Evolutionary conservation across 2,329 filamentous ascomycete genomes (phyloP).

Genomic region (Penicillium polonicum): DNA sequence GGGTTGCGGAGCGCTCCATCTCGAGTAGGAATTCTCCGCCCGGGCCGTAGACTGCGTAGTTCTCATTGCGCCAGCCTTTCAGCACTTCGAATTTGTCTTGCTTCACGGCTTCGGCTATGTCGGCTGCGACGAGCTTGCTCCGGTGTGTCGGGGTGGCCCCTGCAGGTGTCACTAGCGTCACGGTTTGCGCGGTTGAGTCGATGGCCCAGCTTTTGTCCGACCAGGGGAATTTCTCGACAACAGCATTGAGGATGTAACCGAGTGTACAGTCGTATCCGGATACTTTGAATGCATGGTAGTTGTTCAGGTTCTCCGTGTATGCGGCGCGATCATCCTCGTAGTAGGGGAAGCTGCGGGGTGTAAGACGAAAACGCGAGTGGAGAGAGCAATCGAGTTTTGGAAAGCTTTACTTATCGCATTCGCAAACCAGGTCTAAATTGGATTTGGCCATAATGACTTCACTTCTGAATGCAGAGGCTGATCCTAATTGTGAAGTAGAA

Average conservation of each 20-base stretch:
- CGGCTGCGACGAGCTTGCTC: conserved; percentile 55
- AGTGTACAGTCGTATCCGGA: conserved; percentile 62
- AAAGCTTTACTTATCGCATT: conserved; percentile 53
- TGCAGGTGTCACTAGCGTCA: conserved; percentile 59
- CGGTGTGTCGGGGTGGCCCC: conserved; percentile 62
- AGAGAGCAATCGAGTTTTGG: not conserved
- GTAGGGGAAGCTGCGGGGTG: conserved; percentile 69
- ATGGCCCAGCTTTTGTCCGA: conserved; percentile 60
- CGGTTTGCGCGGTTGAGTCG: conserved; percentile 58
- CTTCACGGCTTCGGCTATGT: conserved; percentile 67
- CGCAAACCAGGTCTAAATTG: conserved; percentile 56
- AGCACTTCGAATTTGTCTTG: conserved; percentile 72
- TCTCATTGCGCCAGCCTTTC: conserved; percentile 74
- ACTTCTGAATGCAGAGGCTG: not conserved
- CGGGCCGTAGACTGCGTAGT: conserved; percentile 72
- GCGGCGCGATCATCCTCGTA: conserved; percentile 58
- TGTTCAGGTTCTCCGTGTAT: conserved; percentile 54
- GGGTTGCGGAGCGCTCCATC: conserved; percentile 72
- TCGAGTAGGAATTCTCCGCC: conserved; percentile 62
- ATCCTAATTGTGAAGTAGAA: not conserved
- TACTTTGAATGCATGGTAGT: conserved; percentile 66
- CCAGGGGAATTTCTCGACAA: conserved; percentile 43
- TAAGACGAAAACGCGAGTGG: conserved; percentile 15
- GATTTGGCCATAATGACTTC: conserved; percentile 38
- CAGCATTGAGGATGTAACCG: conserved; percentile 58